Conservation (phyloP, 257 asterid genomes). For the Euphrasia confusa region DNA sequence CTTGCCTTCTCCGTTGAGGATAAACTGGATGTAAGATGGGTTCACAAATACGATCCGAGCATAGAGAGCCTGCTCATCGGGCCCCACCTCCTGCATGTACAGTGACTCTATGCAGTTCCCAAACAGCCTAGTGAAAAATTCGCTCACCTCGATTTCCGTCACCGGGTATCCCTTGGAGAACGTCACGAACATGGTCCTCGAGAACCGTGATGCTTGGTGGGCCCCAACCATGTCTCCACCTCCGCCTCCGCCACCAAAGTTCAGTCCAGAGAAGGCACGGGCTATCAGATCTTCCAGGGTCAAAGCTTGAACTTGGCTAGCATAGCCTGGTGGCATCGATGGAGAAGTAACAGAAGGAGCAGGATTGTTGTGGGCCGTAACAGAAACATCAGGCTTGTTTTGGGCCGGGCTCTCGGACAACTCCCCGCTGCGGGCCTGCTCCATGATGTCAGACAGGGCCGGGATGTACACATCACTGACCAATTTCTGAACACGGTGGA, state of each 20-base stretch:
- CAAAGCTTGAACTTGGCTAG: not conserved
- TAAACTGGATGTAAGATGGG: slow-evolving; percentile 20
- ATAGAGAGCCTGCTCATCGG: slow-evolving; percentile 45
- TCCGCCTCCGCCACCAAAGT: not conserved
- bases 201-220: slow-evolving; percentile 7
- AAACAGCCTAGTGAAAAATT: slow-evolving; percentile 31
- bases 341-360: not conserved
- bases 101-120: slow-evolving; percentile 52
- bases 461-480: slow-evolving; percentile 30
- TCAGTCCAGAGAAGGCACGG: slow-evolving; percentile 22
- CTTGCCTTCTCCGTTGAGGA: slow-evolving; percentile 42
- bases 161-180: slow-evolving; percentile 68
- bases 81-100: slow-evolving; percentile 46
- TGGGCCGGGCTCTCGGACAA: not conserved
- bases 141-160: slow-evolving; percentile 41
- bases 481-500: slow-evolving; percentile 24
- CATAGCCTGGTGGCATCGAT: not conserved
- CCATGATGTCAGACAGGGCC: slow-evolving; percentile 41
- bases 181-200: slow-evolving; percentile 55
- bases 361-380: not conserved
- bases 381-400: not conserved
- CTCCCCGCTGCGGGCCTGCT: slow-evolving; percentile 29
- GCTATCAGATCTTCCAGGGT: slow-evolving; percentile 5
- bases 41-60: slow-evolving; percentile 42
- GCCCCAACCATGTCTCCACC: slow-evolving; percentile 30